phyloP scores from a whole-genome alignment of 805 yeast genomes.

The Metschnikowia borealis region DNA sequence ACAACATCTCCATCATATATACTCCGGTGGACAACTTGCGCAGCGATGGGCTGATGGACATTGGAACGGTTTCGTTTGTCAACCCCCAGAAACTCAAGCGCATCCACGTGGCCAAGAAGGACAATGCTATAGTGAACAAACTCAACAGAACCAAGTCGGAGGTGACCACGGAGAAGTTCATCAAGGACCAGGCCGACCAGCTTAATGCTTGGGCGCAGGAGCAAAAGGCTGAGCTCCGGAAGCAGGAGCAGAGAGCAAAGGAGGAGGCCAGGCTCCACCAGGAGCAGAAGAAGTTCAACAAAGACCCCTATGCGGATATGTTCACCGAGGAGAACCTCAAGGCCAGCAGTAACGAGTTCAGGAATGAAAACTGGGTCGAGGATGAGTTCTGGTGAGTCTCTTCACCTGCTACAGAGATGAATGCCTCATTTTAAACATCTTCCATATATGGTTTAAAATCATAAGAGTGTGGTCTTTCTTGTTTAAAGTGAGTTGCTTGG shows the following conservation, averaged over 20 bases:
- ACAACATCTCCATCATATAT: conserved; percentile 61
- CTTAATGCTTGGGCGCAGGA: conserved; percentile 32
- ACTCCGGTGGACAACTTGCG: conserved; percentile 72
- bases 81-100: conserved; percentile 52
- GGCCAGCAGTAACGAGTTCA: conserved; percentile 42
- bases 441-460: no score
- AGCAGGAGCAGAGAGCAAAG: conserved; percentile 24
- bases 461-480: no score
- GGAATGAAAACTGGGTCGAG: conserved; percentile 50
- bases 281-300: conserved; percentile 35
- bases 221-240: conserved; percentile 38
- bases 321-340: conserved; percentile 44
- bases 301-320: conserved; percentile 39
- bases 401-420: no score
- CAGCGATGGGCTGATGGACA: conserved; percentile 68
- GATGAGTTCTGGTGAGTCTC: conserved; percentile 42
- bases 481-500: no score
- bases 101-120: conserved; percentile 50
- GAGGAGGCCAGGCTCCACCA: conserved; percentile 35
- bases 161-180: conserved; percentile 43
- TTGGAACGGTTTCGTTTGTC: conserved; percentile 74
- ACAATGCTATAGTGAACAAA: conserved; percentile 57
- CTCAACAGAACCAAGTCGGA: conserved; percentile 64
- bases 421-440: no score
- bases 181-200: conserved; percentile 26